Base-by-base conservation (phyloP, 108 stramenopile species). In the Skeletonema potamos region DNA sequence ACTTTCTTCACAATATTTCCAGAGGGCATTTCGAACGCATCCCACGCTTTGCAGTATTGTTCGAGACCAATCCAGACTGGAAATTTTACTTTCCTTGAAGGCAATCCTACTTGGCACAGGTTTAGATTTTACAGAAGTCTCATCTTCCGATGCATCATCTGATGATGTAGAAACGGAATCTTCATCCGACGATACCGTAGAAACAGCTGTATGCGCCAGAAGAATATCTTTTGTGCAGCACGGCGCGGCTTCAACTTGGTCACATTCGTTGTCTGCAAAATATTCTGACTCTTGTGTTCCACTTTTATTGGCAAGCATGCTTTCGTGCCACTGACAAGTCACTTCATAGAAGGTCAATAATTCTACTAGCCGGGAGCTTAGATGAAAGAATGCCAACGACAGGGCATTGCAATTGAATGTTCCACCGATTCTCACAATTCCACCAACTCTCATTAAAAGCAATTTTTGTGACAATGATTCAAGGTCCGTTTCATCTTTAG, bases 181-280 rank as follows among this genome's bases (percentile, higher is more conserved):
- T 51, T 58, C 34, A 39, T 79, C 66, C 22, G 71, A 72, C 3
- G 78, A 79, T 24, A 79, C 60, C n/a, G 61, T 68, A 1, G 78
- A 79, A 29, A 79, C 58, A 26, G 15, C 4, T 9, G 75, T 17
- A 36, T 46, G 24, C 13, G 22, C 48, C 48, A 22, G 22, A 18
- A 62, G 3, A 29, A 33, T 27, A 22, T 59, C 37, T 17, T 57
- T 15, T 6, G 58, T 29, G 34, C 22, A 17, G 27, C 27, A 28
- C 41, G 10, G 5, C 33, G 33, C 58, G 48, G 51, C 5, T 62
- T 60, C 17, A 26, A 11, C 36, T 33, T 46, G 46, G 18, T 29
- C 29, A 15, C 6, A 29, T 43, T 27, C 44, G 41, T 15, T 22
- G 2, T 24, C 37, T 6, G 29, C 26, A 37, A 51, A 51, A 22